Conservation (phyloP, 2,329 filamentous ascomycete genomes). For the Cytospora piceicola region DNA sequence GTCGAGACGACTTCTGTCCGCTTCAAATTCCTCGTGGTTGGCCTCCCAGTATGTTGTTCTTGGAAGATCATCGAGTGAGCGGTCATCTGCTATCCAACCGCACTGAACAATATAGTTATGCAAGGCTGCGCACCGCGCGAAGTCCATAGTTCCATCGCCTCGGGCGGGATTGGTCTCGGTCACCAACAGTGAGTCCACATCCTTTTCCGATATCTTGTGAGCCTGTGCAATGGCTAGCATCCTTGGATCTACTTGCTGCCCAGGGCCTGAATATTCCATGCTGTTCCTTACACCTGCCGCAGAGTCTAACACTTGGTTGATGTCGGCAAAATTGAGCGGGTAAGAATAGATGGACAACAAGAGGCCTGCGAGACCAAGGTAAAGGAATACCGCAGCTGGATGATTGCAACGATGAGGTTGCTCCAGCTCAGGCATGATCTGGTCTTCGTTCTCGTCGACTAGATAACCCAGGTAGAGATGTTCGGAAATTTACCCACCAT, state of each 20-base stretch:
- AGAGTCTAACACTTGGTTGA: background rate
- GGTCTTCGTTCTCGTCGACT: background rate
- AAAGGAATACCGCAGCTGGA: background rate
- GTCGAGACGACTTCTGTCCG: background rate
- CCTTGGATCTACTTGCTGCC: too few relatives aligned
- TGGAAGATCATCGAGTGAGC: background rate
- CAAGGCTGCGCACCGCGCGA: conserved; percentile 1
- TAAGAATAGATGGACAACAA: background rate
- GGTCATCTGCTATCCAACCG: background rate
- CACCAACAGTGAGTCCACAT: background rate
- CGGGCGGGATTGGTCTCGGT: background rate
- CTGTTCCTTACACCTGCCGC: background rate
- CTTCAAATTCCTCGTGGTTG: background rate
- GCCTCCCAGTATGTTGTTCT: background rate
- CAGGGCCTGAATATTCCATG: too few relatives aligned
- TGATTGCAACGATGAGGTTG: background rate
- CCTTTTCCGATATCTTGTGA: background rate
- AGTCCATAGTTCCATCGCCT: background rate
- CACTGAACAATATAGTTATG: conserved; percentile 8
- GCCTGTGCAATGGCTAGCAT: too few relatives aligned
- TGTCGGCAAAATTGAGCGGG: background rate
- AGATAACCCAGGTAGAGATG: too few relatives aligned
- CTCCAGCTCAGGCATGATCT: background rate
- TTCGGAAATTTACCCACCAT: too few relatives aligned
- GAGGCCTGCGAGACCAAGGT: background rate